phyloP scores from a whole-genome alignment of 441 rosid genomes.

The Populus tomentosa region DNA sequence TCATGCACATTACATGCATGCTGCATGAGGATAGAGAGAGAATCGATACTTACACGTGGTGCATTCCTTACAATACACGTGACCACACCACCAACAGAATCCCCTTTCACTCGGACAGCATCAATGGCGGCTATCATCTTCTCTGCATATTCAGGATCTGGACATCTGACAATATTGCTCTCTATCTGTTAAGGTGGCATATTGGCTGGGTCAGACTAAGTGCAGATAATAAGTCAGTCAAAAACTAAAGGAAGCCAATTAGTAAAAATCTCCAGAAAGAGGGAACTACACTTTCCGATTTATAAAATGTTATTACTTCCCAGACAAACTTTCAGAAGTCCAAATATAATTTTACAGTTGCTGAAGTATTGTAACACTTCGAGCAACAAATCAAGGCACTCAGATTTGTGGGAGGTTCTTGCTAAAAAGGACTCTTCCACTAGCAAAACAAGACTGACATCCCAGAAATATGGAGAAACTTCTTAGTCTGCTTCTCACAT shows the following conservation, averaged over 20 bases:
- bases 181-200: slow-evolving; percentile 56
- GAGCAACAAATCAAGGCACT: neutral
- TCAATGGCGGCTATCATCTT: slow-evolving; percentile 96
- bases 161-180: slow-evolving; percentile 93
- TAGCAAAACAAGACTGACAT: neutral
- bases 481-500: neutral
- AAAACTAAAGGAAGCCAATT: neutral
- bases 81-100: slow-evolving; percentile 95
- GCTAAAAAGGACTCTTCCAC: neutral
- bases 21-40: neutral
- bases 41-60: slow-evolving; percentile 59
- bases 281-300: neutral
- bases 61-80: slow-evolving; percentile 88
- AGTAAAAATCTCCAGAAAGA: neutral
- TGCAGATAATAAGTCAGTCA: neutral
- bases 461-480: neutral
- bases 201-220: slow-evolving; percentile 11
- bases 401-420: neutral
- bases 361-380: neutral
- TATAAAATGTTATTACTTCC: neutral
- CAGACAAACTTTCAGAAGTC: neutral
- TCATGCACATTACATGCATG: neutral
- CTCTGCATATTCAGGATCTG: slow-evolving; percentile 88
- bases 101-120: slow-evolving; percentile 72
- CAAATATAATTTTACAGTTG: neutral